A percentile compares a stretch with the other conserved stretches of the same genome.
Conservation (phyloP, 345 rosid species). For the Eucalyptus curtisii region DNA sequence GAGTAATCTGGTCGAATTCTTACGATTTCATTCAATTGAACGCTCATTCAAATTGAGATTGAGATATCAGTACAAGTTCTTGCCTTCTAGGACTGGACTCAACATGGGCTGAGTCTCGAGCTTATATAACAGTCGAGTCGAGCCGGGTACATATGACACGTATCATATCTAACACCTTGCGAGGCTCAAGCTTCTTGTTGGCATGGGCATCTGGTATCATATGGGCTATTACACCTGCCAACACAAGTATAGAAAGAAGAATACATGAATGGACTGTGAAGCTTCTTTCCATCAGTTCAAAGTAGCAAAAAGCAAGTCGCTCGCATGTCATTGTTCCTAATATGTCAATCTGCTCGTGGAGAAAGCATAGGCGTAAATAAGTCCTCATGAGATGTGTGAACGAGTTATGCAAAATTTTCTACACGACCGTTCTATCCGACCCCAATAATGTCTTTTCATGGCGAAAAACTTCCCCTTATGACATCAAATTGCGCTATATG, state of each 20-base stretch:
- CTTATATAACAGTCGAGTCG: neutral
- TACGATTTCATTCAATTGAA: neutral
- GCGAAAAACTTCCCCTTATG: neutral
- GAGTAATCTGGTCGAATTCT: fast-evolving
- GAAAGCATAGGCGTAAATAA: neutral
- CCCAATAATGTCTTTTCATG: neutral
- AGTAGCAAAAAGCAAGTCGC: neutral
- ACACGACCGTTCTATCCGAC: neutral
- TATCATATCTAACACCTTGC: neutral
- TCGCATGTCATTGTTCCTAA: neutral
- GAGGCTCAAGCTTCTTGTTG: neutral
- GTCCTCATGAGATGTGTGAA: neutral
- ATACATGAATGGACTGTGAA: neutral
- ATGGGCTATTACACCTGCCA: neutral
- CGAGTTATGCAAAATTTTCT: neutral
- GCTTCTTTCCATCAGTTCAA: neutral
- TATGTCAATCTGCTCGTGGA: neutral
- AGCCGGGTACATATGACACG: fast-evolving
- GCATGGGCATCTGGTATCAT: neutral
- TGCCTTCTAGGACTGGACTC: neutral
- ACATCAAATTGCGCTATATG: neutral
- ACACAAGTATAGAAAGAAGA: neutral
- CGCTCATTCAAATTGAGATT: neutral
- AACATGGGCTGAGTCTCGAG: neutral
- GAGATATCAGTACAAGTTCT: neutral